Percentiles rank a stretch among this genome's conserved stretches.
These are phyloP conservation scores for Ustilago vetiveriae DNA, from an alignment of 1,284 basidiomycete genomes.

Conservation along the genomic window DNA sequence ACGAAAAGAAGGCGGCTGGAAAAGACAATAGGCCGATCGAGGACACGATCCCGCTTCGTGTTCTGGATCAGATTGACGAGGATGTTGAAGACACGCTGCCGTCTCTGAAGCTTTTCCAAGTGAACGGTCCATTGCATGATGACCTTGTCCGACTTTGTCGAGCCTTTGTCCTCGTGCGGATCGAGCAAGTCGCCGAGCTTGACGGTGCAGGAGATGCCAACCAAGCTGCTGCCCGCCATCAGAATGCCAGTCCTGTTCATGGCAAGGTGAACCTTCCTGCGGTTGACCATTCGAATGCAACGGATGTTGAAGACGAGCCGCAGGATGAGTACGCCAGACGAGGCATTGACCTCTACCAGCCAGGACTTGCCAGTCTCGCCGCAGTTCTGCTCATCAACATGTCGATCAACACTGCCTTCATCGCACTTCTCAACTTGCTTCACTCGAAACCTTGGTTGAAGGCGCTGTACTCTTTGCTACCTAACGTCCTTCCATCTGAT, in stretches of 20 bases:
- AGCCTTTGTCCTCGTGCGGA: conserved; percentile 89
- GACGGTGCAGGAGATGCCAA: conserved; percentile 33
- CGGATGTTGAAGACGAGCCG: background rate
- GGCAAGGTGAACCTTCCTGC: conserved; percentile 4
- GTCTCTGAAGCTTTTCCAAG: conserved; percentile 84
- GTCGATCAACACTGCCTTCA: conserved; percentile 78
- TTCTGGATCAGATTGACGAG: conserved; percentile 77
- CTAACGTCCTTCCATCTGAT: background rate
- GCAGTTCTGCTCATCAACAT: conserved; percentile 91
- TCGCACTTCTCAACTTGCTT: conserved; percentile 83
- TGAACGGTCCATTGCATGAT: conserved; percentile 81
- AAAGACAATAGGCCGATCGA: conserved; percentile 1
- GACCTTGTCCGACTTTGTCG: conserved; percentile 87
- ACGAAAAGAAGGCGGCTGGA: conserved; percentile 17
- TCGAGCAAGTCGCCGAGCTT: conserved; percentile 75
- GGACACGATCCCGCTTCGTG: conserved; percentile 52
- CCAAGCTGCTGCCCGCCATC: conserved; percentile 14
- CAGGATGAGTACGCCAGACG: conserved; percentile 27
- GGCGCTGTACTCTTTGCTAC: conserved; percentile 54
- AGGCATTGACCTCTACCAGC: conserved; percentile 55
- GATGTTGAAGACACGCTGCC: conserved; percentile 86
- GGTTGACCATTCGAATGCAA: background rate
- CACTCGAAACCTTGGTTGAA: conserved; percentile 57
- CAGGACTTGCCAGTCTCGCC: conserved; percentile 72
- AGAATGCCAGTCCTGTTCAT: conserved; percentile 5